Base-by-base conservation (phyloP, 495 filamentous ascomycete genomes). In the Endocarpon pusillum region DNA sequence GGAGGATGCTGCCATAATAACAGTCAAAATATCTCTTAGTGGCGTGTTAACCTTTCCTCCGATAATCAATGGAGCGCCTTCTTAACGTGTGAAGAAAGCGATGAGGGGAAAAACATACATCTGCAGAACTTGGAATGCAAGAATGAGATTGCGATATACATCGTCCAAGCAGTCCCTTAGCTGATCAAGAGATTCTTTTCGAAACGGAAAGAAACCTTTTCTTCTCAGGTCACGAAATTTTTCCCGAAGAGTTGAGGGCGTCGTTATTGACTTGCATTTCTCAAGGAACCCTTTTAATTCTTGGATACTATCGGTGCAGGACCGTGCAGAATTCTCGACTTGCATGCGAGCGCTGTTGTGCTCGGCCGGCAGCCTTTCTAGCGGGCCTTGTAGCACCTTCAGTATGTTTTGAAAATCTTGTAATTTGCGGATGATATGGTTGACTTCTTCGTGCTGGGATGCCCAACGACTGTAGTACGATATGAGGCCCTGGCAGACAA, bases 401-500 rank as follows among this genome's bases (percentile, higher is more conserved):
- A 25, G 23, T 8, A 25, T 25, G 8, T 25, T 25, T 12, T 25
- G 8, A 8, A 8, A 8, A 12, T 12, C 8, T 25, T 12, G 8
- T 8, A 25, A 8, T 8, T 25, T 25, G 23, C 23, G 8, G 12
- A 25, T 8, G 12, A 12, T 25, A 8, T 8, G 8, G 23, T 25
- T 12, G 23, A 25, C 43, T 11, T 50, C 26, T 17, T 36, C n/a
- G 32, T 39, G 20, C n/a, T 42, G 39, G 3, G 21, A 25, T n/a
- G 33, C 35, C 20, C 31, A 51, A 6, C 42, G 19, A 1, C 34
- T 37, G 24, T 44, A 48, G 24, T 47, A 53, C 9, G 35, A 17
- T 6, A 43, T 2, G 0, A 53, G 31, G 9, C 40, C 42, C 23
- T 51, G 42, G 21, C 42, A 51, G 7, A 49, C 38, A 4, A 33